phyloP scores from a whole-genome alignment of 805 yeast species.

The Komagataella kurtzmanii region DNA sequence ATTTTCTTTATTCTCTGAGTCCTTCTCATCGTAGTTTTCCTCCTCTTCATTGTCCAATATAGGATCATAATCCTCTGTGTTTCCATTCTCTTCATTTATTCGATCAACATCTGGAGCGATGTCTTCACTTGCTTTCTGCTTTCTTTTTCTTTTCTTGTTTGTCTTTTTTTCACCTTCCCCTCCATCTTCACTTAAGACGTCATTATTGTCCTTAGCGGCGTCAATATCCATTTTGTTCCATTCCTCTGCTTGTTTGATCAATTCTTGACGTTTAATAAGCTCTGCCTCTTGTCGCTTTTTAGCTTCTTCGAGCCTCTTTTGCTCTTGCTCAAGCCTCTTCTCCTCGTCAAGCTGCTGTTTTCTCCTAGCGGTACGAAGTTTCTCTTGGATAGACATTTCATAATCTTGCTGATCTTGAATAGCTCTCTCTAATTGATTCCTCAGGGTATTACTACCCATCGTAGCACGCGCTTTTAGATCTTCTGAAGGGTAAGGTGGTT shows the following conservation, averaged over 20 bases:
- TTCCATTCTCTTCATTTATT: conserved; percentile 8
- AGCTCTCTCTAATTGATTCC: conserved; percentile 56
- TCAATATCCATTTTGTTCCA: background rate
- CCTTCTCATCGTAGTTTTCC: conserved; percentile 8
- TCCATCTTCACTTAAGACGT: conserved; percentile 1
- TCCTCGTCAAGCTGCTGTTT: conserved; percentile 43
- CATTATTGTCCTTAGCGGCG: conserved; percentile 1
- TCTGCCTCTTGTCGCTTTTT: conserved; percentile 29
- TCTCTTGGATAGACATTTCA: conserved; percentile 42
- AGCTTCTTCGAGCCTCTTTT: conserved; percentile 29
- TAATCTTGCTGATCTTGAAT: conserved; percentile 60
- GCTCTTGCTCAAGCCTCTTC: conserved; percentile 23
- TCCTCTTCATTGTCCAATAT: background rate
- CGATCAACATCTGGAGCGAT: conserved; percentile 18
- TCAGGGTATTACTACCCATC: conserved; percentile 67
- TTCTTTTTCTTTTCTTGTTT: conserved; percentile 1
- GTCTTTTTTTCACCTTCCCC: background rate
- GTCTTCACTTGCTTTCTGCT: conserved; percentile 9
- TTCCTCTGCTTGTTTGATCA: background rate
- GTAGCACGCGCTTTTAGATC: conserved; percentile 81
- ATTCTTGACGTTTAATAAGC: conserved; percentile 25
- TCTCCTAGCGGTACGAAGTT: conserved; percentile 63
- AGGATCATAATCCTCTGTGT: conserved; percentile 5
- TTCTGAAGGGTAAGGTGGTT: conserved; percentile 66
- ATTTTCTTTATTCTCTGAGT: conserved; percentile 5